A percentile compares a stretch with the other conserved stretches of the same genome.
Conservation (phyloP, 202 grass and related monocot genomes). For the Bolboschoenoplectus hybrid region DNA sequence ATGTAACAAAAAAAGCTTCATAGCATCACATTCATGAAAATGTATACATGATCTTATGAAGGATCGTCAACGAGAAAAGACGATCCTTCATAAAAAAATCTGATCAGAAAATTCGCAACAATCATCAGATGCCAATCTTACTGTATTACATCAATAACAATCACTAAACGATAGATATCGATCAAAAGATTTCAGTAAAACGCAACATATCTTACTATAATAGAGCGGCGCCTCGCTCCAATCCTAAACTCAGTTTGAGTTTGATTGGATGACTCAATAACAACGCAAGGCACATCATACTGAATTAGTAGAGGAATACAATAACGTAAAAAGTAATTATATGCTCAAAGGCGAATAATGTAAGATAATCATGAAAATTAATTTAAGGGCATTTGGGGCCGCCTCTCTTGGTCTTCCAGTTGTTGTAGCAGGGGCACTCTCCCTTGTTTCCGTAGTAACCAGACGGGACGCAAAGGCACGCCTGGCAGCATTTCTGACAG, state of each 20-base stretch:
- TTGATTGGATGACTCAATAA: slow-evolving; percentile 45
- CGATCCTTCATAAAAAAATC: too few relatives aligned
- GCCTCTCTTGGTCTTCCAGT: slow-evolving; percentile 87
- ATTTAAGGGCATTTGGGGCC: slow-evolving; percentile 76
- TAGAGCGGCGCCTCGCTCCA: slow-evolving; percentile 6
- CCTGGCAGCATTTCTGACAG: slow-evolving; percentile 72
- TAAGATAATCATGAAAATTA: background rate
- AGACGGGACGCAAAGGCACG: slow-evolving; percentile 76
- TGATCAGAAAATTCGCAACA: background rate
- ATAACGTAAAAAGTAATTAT: slow-evolving; percentile 12
- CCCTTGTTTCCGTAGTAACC: slow-evolving; percentile 78
- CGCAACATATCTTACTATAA: slow-evolving; percentile 19
- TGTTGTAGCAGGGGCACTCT: slow-evolving; percentile 83
- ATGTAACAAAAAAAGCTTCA: too few relatives aligned
- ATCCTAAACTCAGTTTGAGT: slow-evolving; percentile 34
- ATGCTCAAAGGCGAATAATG: background rate
- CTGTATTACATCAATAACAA: background rate
- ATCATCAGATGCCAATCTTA: background rate
- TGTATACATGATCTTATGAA: too few relatives aligned
- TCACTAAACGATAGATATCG: slow-evolving; percentile 6
- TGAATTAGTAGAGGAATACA: background rate
- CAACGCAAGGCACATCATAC: background rate
- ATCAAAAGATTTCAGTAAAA: slow-evolving; percentile 32
- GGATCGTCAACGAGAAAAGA: background rate
- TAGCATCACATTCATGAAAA: too few relatives aligned